Conservation (phyloP, 441 rosid genomes). For the Hura crepitans region DNA sequence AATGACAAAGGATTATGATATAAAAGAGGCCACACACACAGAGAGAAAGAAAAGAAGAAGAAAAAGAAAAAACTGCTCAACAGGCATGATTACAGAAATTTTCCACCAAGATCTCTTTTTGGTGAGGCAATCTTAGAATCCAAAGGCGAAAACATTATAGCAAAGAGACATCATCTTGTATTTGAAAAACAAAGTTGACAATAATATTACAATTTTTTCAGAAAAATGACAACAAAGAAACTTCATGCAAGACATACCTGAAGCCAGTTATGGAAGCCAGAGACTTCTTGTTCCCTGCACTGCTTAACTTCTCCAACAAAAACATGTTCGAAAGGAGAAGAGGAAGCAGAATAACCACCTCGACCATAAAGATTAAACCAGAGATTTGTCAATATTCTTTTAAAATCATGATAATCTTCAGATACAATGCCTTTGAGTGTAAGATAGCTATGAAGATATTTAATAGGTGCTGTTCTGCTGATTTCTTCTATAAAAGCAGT, state of each 20-base stretch:
- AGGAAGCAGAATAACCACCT: slow-evolving; percentile 72
- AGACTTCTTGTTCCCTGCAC: slow-evolving; percentile 61
- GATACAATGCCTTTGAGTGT: slow-evolving; percentile 51
- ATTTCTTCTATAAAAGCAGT: slow-evolving; percentile 87
- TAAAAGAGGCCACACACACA: neutral
- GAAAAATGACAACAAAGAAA: neutral
- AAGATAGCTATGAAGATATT: slow-evolving; percentile 77
- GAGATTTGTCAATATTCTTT: slow-evolving; percentile 52
- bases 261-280: slow-evolving; percentile 97
- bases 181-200: neutral
- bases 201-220: neutral
- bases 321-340: slow-evolving; percentile 98
- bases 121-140: neutral
- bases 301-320: slow-evolving; percentile 94
- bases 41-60: too few species aligned
- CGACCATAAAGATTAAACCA: slow-evolving; percentile 88
- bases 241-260: slow-evolving; percentile 46
- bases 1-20: neutral
- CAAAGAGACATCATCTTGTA: neutral
- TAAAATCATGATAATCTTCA: slow-evolving; percentile 59
- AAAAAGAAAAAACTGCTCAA: neutral
- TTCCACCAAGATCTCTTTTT: neutral
- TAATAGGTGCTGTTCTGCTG: slow-evolving; percentile 78
- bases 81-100: neutral
- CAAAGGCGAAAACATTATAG: neutral